phyloP scores from a whole-genome alignment of 805 yeast genomes.

The Hanseniaspora pseudoguilliermondii region DNA sequence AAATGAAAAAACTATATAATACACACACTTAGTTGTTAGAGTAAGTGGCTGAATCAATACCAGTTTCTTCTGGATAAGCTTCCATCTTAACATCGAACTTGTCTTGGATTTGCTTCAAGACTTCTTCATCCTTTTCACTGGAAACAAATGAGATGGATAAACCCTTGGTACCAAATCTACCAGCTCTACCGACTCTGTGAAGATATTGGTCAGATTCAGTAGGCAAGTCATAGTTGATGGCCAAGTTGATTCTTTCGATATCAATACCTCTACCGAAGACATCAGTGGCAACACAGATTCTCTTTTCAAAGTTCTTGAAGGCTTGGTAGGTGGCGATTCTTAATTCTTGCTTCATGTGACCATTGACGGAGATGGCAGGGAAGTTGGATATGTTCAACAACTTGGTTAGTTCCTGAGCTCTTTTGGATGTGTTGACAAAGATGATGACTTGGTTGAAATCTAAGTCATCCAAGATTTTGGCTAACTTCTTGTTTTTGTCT shows the following conservation, averaged over 20 bases:
- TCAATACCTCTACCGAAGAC: conserved; percentile 99
- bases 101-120: conserved; percentile 84
- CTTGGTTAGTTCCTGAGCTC: conserved; percentile 86
- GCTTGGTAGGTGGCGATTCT: conserved; percentile 93
- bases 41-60: conserved; percentile 93
- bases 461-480: conserved; percentile 81
- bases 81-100: conserved; percentile 92
- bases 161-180: conserved; percentile 99
- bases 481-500: conserved; percentile 84
- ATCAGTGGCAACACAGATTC: conserved; percentile 97
- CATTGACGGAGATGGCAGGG: conserved; percentile 95
- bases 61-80: conserved; percentile 85
- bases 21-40: conserved; percentile 62
- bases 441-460: conserved; percentile 98
- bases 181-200: conserved; percentile 99
- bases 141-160: conserved; percentile 85
- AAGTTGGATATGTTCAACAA: conserved; percentile 82
- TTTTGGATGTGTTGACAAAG: conserved; percentile 78
- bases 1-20: background rate
- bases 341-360: conserved; percentile 92
- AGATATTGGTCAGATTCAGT: conserved; percentile 93
- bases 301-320: conserved; percentile 94
- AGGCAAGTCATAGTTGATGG: conserved; percentile 95
- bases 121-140: conserved; percentile 75
- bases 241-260: conserved; percentile 95